Evolutionary conservation across 2,329 filamentous ascomycete species (phyloP), one percentile per base, ranked within the genome.

Genomic region (Rhinocladiella similis): DNA sequence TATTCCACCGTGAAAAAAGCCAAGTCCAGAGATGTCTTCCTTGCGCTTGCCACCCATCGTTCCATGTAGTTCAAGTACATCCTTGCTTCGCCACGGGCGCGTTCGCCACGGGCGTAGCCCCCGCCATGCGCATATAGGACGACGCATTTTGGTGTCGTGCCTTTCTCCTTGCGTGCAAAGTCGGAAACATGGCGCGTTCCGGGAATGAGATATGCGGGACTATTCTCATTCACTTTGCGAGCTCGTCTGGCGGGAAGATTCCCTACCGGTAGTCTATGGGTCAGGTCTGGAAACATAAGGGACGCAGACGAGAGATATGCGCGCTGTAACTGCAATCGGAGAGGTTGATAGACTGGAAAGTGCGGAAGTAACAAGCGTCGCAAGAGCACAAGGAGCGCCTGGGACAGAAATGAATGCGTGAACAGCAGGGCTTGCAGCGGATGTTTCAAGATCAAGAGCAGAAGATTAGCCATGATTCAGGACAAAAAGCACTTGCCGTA

Each of bases 31-130:
- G 54, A 2, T 12, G 29, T 38, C 12, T 50, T 7, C 12, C 18
- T 47, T 12, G 45, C 45, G 5, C 18, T 14, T 35, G 14, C 7
- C 10, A 58, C 13, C 55, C 55, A 58, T 33, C 55, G 35, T 35
- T 58, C 55, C 55, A 58, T 54, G 39, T 58, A 58, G 29, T 54
- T 54, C 12, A 54, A 4, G 16, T 58, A 58, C 55, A 58, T 58
- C 20, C 51, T 58, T 14, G 55, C 55, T 39, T 58, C n/a, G n/a
- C n/a, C n/a, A n/a, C n/a, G n/a, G n/a, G n/a, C n/a, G n/a, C n/a
- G n/a, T n/a, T n/a, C 55, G 9, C 55, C 55, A 22, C 55, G 50
- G 4, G 55, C 45, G 22, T 58, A 58, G 7, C 55, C 55, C 16
- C 55, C 55, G 12, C 55, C 55, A 46, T 58, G 55, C 3, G 55